phyloP scores from a whole-genome alignment of 768 basidiomycete species.

The Russula brevipes region DNA sequence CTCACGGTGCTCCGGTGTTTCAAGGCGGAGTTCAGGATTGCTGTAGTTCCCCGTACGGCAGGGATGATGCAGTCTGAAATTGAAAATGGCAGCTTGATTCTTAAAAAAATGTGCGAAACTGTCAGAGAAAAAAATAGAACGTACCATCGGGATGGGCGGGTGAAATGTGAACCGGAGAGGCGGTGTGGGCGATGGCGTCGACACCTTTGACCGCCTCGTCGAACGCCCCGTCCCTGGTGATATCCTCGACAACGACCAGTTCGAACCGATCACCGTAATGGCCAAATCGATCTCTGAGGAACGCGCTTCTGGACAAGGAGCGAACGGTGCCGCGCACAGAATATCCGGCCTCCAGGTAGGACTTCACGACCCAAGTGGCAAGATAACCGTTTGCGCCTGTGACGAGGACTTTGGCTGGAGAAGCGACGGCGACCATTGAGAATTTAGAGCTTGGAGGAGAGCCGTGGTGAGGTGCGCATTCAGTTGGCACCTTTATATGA shows the following conservation, averaged over 20 bases:
- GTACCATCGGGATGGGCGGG: conserved; percentile 38
- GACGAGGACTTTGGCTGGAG: conserved; percentile 43
- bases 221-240: conserved; percentile 57
- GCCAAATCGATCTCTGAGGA: conserved; percentile 51
- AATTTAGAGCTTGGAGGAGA: too few species aligned
- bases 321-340: conserved; percentile 64
- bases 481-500: too few species aligned
- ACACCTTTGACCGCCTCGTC: conserved; percentile 76
- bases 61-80: conserved; percentile 60
- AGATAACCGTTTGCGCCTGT: conserved; percentile 58
- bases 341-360: conserved; percentile 57
- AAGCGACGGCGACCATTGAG: conserved; percentile 35
- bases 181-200: conserved; percentile 65
- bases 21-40: conserved; percentile 53
- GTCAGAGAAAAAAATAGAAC: background rate
- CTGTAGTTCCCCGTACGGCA: conserved; percentile 64
- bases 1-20: conserved; percentile 53
- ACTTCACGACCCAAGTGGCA: conserved; percentile 53
- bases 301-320: conserved; percentile 51
- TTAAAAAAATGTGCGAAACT: background rate
- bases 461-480: too few species aligned
- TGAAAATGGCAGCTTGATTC: background rate
- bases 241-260: conserved; percentile 64
- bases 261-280: conserved; percentile 55
- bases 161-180: conserved; percentile 48